Conservation (phyloP, 139 green algal species). For the Chlorella sp. region DNA sequence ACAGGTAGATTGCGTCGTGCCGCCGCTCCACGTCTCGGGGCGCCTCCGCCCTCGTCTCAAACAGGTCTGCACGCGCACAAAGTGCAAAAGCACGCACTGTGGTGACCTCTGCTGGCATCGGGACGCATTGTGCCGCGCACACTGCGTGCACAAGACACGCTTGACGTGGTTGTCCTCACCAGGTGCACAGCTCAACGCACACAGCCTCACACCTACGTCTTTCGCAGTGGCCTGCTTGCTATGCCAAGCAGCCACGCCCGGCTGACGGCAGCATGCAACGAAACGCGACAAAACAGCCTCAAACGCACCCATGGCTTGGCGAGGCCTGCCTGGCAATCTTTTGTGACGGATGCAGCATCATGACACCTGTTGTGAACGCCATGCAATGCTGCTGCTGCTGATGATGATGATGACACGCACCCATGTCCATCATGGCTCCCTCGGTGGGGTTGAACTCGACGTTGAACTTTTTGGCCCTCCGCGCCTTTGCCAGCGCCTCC, state of each 20-base stretch:
- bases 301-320: no score
- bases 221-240: not conserved
- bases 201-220: not conserved
- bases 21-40: conserved; percentile 14
- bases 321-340: not conserved
- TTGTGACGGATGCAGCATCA: not conserved
- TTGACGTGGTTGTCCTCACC: not conserved
- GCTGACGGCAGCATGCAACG: not conserved
- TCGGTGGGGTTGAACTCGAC: conserved; percentile 42
- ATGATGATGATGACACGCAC: conserved; percentile 34
- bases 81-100: no score
- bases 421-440: conserved; percentile 57
- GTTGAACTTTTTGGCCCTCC: conserved; percentile 62
- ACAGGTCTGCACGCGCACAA: conserved; percentile 29
- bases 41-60: conserved; percentile 52
- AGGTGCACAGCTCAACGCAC: not conserved
- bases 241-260: not conserved
- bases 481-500: conserved; percentile 41
- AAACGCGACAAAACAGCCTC: not conserved
- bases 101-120: no score
- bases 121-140: no score
- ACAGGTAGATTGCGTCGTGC: conserved; percentile 59
- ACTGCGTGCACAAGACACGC: not conserved
- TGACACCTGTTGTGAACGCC: not conserved
- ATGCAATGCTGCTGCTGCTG: no score